Base-by-base conservation (phyloP, 768 basidiomycete species). In the Agaricus sinodeliciosus region DNA sequence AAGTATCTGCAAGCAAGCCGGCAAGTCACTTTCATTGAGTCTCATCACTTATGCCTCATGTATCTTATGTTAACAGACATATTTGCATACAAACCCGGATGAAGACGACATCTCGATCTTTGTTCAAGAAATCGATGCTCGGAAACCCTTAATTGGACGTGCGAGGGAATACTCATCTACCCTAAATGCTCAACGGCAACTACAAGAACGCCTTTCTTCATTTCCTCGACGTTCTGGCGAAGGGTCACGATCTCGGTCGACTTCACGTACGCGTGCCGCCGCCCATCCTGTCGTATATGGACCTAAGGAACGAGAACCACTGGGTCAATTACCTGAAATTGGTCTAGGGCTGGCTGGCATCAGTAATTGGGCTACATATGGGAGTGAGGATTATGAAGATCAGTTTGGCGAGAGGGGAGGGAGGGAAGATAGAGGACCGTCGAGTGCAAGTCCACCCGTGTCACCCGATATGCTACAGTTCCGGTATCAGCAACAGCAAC, bases 101-200 rank as follows among this genome's bases (percentile, higher is more conserved):
- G 85, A 90, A 58, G 87, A 88, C 58, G 88, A 89, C 47, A 81
- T 90, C 26, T 87, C 87, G 4, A 71, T 77, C 11, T 90, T 90
- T 59, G 84, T 90, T 39, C 82, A 85, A 60, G 84, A 89, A 43
- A 87, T 88, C 46, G 87, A 87, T 59, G 69, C 78, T 22, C 75
- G 85, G 22, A 83, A 81, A 60, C 87, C 87, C 3, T 69, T 90
- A 48, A 71, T 71, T 11, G 74, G 78, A 27, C 64, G 73, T 49
- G 49, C 56, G 15, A 37, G 58, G 41, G 43, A 43, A 47, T 39
- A 56, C 13, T 34, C 6, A 45, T 25, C 19, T 26, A 44, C 28
- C 28, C 4, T 28, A 28, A 28, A 28, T 28, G 31, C 31, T 4
- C 31, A 11, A 31, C 3, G 7, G 3, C 31, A 31, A 31, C 31